phyloP scores from a whole-genome alignment of 345 rosid genomes.

The Psidium friedrichsthalianum region DNA sequence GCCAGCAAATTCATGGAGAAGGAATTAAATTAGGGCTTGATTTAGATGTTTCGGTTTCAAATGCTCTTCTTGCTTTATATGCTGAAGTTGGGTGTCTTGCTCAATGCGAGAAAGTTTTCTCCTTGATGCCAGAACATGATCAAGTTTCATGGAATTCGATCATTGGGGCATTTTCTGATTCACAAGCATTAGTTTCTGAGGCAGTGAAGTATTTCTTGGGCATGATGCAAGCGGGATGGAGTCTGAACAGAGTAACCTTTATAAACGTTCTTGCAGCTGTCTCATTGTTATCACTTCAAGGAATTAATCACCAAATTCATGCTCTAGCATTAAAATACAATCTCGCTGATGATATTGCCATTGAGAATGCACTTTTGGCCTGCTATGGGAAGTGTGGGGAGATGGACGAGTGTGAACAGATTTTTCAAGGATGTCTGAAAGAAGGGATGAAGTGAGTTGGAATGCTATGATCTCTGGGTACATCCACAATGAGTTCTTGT shows the following conservation, averaged over 20 bases:
- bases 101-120: constrained; percentile 46
- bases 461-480: constrained; percentile 88
- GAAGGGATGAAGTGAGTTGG: constrained; percentile 80
- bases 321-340: constrained; percentile 42
- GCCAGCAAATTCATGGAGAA: constrained; percentile 63
- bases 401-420: constrained; percentile 64
- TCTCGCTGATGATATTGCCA: constrained; percentile 32
- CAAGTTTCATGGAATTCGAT: constrained; percentile 89
- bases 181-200: constrained; percentile 34
- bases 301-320: constrained; percentile 59
- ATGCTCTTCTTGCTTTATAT: constrained; percentile 68
- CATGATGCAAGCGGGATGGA: constrained; percentile 59
- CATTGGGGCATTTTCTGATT: constrained; percentile 64
- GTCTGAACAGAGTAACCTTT: constrained; percentile 58
- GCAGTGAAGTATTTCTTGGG: constrained; percentile 40
- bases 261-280: constrained; percentile 55
- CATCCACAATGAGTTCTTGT: constrained; percentile 56
- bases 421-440: constrained; percentile 64
- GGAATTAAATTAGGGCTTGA: constrained; percentile 65
- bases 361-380: constrained; percentile 77
- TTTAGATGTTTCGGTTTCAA: constrained; percentile 75
- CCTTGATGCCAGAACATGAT: constrained; percentile 58
- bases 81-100: constrained; percentile 43
- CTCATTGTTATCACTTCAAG: constrained; percentile 38
- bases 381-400: constrained; percentile 81